Conservation (phyloP, 176 grass and related monocot genomes). For the Puya raimondii region DNA sequence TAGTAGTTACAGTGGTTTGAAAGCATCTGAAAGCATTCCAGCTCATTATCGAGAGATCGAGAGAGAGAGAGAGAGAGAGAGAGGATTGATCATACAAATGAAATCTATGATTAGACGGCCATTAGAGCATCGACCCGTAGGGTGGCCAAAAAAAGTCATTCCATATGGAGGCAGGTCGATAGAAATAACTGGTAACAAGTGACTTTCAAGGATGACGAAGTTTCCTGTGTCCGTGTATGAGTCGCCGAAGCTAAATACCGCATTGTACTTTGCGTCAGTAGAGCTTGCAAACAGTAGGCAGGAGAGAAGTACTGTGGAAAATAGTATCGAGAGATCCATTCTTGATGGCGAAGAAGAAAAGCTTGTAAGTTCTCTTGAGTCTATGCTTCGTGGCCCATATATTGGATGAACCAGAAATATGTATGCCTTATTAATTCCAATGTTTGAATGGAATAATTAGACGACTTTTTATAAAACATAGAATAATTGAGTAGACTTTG, state of each 20-base stretch:
- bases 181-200: background rate
- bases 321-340: too few species aligned
- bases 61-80: too few species aligned
- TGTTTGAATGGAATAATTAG: too few species aligned
- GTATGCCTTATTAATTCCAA: too few species aligned
- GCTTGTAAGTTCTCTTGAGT: slow-evolving; percentile 3
- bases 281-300: background rate
- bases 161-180: slow-evolving; percentile 22
- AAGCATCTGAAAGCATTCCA: too few species aligned
- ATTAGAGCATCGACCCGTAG: slow-evolving; percentile 31
- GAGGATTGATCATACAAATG: slow-evolving; percentile 23
- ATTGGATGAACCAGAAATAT: too few species aligned
- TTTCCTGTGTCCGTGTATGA: slow-evolving; percentile 42
- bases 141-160: slow-evolving; percentile 34
- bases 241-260: slow-evolving; percentile 39
- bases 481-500: too few species aligned
- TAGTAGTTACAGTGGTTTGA: too few species aligned
- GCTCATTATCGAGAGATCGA: too few species aligned
- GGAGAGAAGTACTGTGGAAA: background rate
- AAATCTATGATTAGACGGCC: slow-evolving; percentile 37
- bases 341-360: background rate
- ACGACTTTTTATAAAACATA: too few species aligned
- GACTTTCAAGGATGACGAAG: background rate
- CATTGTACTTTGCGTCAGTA: slow-evolving; percentile 12
- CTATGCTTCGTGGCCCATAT: background rate